A percentile compares a stretch with the other conserved stretches of the same genome.
Evolutionary conservation across 371 early-diverging fungal genomes (phyloP).

Genomic region (Sporodiniella umbellata): DNA sequence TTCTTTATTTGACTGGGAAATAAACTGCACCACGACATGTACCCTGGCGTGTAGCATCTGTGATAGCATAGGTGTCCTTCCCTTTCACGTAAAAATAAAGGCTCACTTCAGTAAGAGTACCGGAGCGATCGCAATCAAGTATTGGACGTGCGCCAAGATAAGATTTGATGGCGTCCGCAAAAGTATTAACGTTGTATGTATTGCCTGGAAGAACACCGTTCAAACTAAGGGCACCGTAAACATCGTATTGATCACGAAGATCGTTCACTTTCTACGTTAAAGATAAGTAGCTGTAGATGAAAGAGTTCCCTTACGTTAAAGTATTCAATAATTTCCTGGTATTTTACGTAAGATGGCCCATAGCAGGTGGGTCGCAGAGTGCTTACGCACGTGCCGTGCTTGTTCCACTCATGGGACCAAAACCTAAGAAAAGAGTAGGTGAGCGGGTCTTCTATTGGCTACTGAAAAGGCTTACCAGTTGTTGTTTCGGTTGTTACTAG

Average conservation of each 20-base stretch:
- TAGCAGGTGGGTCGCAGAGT: constrained; percentile 46
- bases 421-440: too few relatives aligned
- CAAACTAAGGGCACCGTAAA: constrained; percentile 43
- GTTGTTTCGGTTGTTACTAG: constrained; percentile 61
- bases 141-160: constrained; percentile 26
- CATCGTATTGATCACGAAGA: constrained; percentile 39
- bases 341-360: constrained; percentile 22
- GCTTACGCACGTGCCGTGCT: constrained; percentile 55
- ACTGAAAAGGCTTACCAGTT: constrained; percentile 11
- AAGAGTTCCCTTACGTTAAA: constrained; percentile 27
- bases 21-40: constrained; percentile 34
- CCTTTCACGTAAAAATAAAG: constrained; percentile 45
- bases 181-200: constrained; percentile 26
- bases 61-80: constrained; percentile 29
- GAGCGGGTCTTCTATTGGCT: too few relatives aligned
- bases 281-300: background rate
- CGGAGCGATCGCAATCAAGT: constrained; percentile 26
- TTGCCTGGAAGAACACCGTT: constrained; percentile 44
- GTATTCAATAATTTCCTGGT: constrained; percentile 46
- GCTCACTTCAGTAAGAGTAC: constrained; percentile 27
- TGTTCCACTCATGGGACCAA: constrained; percentile 57
- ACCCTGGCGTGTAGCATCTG: constrained; percentile 26
- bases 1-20: constrained; percentile 35
- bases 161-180: constrained; percentile 30
- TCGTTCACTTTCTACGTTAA: constrained; percentile 29